These are phyloP conservation scores for Raffaelea arxii DNA, from an alignment of 2,329 filamentous ascomycete species.

Conservation along the genomic window DNA sequence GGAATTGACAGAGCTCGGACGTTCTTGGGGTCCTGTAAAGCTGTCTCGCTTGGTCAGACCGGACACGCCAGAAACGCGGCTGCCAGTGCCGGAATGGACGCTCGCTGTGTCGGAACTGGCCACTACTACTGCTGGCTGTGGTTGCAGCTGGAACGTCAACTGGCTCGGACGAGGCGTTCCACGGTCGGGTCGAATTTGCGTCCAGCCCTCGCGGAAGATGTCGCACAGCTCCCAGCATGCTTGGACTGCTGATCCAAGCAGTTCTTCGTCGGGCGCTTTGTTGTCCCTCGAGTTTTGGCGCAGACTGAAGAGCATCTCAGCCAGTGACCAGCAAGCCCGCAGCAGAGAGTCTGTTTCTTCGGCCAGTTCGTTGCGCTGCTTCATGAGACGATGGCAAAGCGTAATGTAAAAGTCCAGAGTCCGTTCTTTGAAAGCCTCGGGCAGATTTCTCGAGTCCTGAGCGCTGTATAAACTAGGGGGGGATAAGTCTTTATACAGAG, in stretches of 20 bases:
- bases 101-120: constrained; percentile 25
- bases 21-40: constrained; percentile 35
- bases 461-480: constrained; percentile 66
- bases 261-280: constrained; percentile 66
- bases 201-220: constrained; percentile 87
- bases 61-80: neutral
- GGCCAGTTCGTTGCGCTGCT: constrained; percentile 68
- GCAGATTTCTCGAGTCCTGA: constrained; percentile 67
- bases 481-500: neutral
- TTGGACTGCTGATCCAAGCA: constrained; percentile 79
- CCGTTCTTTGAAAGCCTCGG: constrained; percentile 77
- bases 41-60: constrained; percentile 45
- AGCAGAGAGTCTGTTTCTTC: constrained; percentile 79
- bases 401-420: constrained; percentile 94
- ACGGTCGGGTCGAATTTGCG: constrained; percentile 74
- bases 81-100: constrained; percentile 8
- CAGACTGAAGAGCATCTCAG: constrained; percentile 87
- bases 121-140: constrained; percentile 13
- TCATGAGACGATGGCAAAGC: constrained; percentile 91
- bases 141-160: constrained; percentile 54
- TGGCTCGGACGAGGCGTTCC: constrained; percentile 78
- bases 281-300: constrained; percentile 72
- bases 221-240: constrained; percentile 94
- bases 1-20: constrained; percentile 9
- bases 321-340: constrained; percentile 78